A percentile compares a stretch with the other conserved stretches of the same genome.
Evolutionary conservation across 371 early-diverging fungal genomes (phyloP).

Genomic region (Mortierella sp.): DNA sequence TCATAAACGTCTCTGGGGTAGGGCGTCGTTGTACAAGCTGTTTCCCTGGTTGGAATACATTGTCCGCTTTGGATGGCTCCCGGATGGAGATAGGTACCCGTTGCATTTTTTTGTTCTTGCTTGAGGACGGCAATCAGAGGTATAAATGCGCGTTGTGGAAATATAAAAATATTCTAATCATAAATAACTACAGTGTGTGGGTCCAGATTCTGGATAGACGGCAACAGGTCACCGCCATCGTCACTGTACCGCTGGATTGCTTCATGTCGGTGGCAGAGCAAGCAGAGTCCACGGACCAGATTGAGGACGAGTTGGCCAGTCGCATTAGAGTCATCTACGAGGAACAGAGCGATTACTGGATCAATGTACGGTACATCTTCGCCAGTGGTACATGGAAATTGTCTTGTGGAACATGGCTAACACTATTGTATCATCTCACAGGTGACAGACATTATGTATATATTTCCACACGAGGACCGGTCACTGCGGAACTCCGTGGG

Average conservation of each 20-base stretch:
- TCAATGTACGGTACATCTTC: conserved; percentile 78
- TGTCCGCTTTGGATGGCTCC: conserved; percentile 81
- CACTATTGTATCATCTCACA: conserved; percentile 10
- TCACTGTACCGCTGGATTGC: conserved; percentile 59
- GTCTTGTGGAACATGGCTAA: too few species aligned
- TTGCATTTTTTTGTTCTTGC: not conserved
- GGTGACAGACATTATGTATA: conserved; percentile 65
- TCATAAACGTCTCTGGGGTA: conserved; percentile 66
- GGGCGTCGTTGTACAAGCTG: conserved; percentile 52
- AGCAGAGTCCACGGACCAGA: conserved; percentile 26
- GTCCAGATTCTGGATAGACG: conserved; percentile 74
- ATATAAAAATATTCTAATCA: too few species aligned
- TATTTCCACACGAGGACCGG: conserved; percentile 47
- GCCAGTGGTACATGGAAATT: too few species aligned
- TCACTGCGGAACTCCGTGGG: not conserved
- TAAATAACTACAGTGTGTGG: conserved; percentile 65
- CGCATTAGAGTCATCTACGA: conserved; percentile 67
- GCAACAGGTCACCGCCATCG: conserved; percentile 67
- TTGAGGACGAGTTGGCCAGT: conserved; percentile 42
- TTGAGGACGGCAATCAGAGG: not conserved
- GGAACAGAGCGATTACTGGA: conserved; percentile 70
- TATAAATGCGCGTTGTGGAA: too few species aligned
- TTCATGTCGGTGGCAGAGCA: conserved; percentile 58
- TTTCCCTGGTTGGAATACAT: conserved; percentile 87
- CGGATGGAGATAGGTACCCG: conserved; percentile 66